A percentile compares a stretch with the other conserved stretches of the same genome.
phyloP scores from a whole-genome alignment of 164 flowering plant genomes.

The Stephania japonica region DNA sequence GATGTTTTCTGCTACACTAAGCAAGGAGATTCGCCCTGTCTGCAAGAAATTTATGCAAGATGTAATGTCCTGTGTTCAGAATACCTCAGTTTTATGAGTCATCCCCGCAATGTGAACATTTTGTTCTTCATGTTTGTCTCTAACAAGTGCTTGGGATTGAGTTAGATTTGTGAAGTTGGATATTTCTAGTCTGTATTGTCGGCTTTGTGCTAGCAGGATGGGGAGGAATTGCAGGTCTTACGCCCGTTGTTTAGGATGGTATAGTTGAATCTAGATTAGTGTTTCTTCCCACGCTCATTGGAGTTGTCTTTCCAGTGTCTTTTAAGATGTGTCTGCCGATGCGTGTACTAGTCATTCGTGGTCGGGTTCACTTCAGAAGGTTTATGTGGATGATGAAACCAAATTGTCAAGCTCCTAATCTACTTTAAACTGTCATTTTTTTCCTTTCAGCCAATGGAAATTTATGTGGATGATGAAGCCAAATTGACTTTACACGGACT shows the following conservation, averaged over 20 bases:
- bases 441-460: slow-evolving; percentile 99
- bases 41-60: slow-evolving; percentile 99
- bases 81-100: slow-evolving; percentile 44
- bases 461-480: slow-evolving; percentile 98
- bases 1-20: slow-evolving; percentile 99
- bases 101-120: slow-evolving; percentile 30
- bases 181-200: neutral
- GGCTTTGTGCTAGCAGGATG: neutral
- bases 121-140: slow-evolving; percentile 10
- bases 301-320: neutral
- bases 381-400: slow-evolving; percentile 2
- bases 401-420: slow-evolving; percentile 40
- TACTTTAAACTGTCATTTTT: slow-evolving; percentile 74
- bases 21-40: slow-evolving; percentile 98
- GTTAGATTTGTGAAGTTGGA: slow-evolving; percentile 4
- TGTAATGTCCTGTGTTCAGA: slow-evolving; percentile 88
- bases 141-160: slow-evolving; percentile 13
- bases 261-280: neutral
- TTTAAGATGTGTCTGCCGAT: neutral
- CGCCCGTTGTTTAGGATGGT: neutral
- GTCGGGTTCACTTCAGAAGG: slow-evolving; percentile 6
- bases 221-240: slow-evolving; percentile 2
- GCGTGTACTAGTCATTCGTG: slow-evolving; percentile 1
- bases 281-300: neutral
- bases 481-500: slow-evolving; percentile 99